Evolutionary conservation across 805 yeast species (phyloP), one percentile per base, ranked within the genome.

Genomic region (Zygotorulaspora chibaensis): DNA sequence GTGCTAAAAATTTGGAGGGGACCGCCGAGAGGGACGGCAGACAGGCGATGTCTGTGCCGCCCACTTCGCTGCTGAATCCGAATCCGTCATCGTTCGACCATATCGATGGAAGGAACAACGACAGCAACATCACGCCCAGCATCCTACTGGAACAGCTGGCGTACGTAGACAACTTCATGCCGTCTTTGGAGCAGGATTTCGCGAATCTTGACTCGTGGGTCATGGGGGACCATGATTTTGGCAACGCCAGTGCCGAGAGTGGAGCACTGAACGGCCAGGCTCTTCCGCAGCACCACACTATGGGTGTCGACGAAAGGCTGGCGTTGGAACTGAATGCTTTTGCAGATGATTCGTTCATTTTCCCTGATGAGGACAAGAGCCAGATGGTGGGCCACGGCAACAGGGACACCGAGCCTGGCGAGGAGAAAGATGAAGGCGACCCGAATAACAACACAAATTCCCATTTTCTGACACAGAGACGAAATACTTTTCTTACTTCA

Each of bases 311-410:
- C 53, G 80, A 76, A 50, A 74, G 77, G 42, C 55, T 77, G 20
- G 75, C 80, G 5, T 79, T 77, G 13, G 93, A 85, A 58, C 72
- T 85, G 51, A 85, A 87, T 13, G 90, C 89, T 1, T 85, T 85
- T 73, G 91, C 90, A 0, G 90, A 84, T 56, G 90, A 84, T 48
- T 76, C 87, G 2, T 85, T 85, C 54, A 76, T 85, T 2, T 85
- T 85, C 59, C 88, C 91, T 1, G 93, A 85, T 59, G 93, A 86
- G 58, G 91, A 84, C 29, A 84, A 84, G 59, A 83, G 83, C 1
- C 73, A 68, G 48, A 48, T 28, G 18, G 36, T 40, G 13, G 43
- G 36, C 43, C 38, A 26, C 28, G 45, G 34, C 3, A 41, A 45
- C n/a, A 43, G 39, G 17, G 47, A 46, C 41, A 49, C 47, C 2